Conservation (phyloP, 768 basidiomycete genomes). For the Kwoniella europaea region DNA sequence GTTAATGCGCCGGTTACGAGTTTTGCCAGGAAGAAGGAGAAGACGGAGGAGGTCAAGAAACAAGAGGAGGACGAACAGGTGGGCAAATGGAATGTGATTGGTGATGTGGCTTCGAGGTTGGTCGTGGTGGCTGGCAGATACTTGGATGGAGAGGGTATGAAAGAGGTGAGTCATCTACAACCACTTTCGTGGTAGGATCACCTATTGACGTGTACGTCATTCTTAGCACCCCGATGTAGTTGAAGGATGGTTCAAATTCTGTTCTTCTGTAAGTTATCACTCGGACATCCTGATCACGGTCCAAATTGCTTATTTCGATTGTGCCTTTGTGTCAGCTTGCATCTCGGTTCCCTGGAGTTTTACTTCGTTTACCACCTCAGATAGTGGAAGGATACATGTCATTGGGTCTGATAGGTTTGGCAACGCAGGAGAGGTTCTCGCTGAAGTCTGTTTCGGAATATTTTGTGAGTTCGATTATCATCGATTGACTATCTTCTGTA, state of each 20-base stretch:
- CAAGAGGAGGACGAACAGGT: conserved; percentile 32
- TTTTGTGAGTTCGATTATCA: conserved; percentile 64
- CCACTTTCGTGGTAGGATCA: not conserved
- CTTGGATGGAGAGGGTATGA: conserved; percentile 37
- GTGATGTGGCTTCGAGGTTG: conserved; percentile 41
- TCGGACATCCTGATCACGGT: too few relatives aligned
- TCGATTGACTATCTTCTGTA: not conserved
- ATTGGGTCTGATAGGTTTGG: conserved; percentile 70
- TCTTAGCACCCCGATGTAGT: conserved; percentile 86
- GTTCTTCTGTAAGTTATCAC: conserved; percentile 68
- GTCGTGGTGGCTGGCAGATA: conserved; percentile 32
- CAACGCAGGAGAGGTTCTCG: conserved; percentile 82
- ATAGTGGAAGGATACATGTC: conserved; percentile 72
- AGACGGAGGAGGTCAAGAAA: conserved; percentile 33
- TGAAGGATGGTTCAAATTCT: conserved; percentile 82
- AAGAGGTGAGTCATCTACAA: conserved; percentile 37
- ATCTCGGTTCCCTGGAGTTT: conserved; percentile 50
- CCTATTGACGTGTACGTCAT: too few relatives aligned
- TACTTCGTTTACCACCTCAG: conserved; percentile 63
- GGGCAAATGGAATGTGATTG: conserved; percentile 42
- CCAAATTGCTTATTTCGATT: not conserved
- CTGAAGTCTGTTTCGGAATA: conserved; percentile 81
- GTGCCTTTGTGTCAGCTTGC: conserved; percentile 35
- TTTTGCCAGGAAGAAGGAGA: conserved; percentile 58
- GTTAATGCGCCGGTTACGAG: conserved; percentile 70